Evolutionary conservation across 2,329 filamentous ascomycete species (phyloP), one percentile per base, ranked within the genome.

Genomic region (Venturiaceae sp.): DNA sequence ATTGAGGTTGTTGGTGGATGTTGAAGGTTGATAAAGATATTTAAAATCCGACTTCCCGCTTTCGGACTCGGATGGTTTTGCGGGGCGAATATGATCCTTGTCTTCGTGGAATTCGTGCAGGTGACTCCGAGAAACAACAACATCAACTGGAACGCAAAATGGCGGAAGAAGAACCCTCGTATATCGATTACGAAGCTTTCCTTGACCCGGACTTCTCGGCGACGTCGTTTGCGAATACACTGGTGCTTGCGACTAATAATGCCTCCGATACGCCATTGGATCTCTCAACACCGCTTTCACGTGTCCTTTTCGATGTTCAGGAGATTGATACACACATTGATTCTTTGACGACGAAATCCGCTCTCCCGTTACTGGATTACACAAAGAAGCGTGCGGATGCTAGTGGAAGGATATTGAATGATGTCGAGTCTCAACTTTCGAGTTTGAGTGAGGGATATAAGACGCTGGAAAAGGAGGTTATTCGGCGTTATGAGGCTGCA

Each of bases 291-390:
- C 92, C 94, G 2, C 81, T 99, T 53, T 96, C 92, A 5, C 85
- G 90, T 58, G 92, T 96, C 5, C 84, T 97, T 6, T 99, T 99
- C 74, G 94, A 99, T 73, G 86, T 94, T 3, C 94, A 97, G 70
- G 94, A 97, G 73, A 87, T 99, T 64, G 92, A 97, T 74, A 95
- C 92, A 0, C 91, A 95, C 69, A 96, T 99, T 63, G 90, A 99
- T 71, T 82, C 83, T 3, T 81, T 97, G 41, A 95, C 92, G 5
- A 94, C 91, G 2, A 86, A 88, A 62, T 88, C 86, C 30, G 91
- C 94, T 2, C 76, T 92, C 0, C 88, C 91, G 0, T 79, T 99
- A 30, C 81, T 99, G 21, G 77, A 84, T 32, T 82, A 96, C 71
- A 95, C 92, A 3, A 80, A 84, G 61, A 76, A 83, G 46, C 88